These are phyloP conservation scores for Podaxis carcinomalis DNA, from an alignment of 768 basidiomycete genomes.

Conservation along the genomic window DNA sequence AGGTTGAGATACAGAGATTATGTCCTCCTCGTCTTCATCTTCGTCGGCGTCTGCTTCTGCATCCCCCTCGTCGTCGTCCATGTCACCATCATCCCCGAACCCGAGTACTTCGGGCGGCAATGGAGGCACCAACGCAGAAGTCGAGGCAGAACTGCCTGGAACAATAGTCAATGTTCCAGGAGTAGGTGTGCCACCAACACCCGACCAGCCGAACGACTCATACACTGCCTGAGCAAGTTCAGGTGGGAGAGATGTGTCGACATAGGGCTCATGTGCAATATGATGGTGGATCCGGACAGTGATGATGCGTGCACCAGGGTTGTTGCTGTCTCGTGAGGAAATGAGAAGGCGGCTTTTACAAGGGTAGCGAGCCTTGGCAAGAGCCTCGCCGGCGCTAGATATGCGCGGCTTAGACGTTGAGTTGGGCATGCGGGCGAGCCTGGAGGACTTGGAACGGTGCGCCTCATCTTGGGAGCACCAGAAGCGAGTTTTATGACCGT, in stretches of 20 bases:
- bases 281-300: slow-evolving; percentile 43
- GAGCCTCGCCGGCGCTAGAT: slow-evolving; percentile 30
- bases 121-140: not conserved
- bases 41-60: slow-evolving; percentile 11
- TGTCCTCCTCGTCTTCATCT: slow-evolving; percentile 5
- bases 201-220: slow-evolving; percentile 25
- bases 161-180: not conserved
- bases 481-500: slow-evolving; percentile 45
- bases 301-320: slow-evolving; percentile 22
- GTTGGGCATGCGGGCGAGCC: slow-evolving; percentile 22
- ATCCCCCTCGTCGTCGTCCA: slow-evolving; percentile 7
- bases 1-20: not conserved
- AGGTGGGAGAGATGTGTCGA: slow-evolving; percentile 32
- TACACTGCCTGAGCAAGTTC: slow-evolving; percentile 32
- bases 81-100: slow-evolving; percentile 9
- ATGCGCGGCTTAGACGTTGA: slow-evolving; percentile 28
- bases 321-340: slow-evolving; percentile 32
- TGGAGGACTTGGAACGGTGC: slow-evolving; percentile 35
- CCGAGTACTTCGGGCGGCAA: not conserved
- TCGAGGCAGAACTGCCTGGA: not conserved
- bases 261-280: slow-evolving; percentile 38
- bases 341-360: slow-evolving; percentile 44
- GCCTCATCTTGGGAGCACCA: slow-evolving; percentile 50
- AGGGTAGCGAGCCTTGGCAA: slow-evolving; percentile 38
- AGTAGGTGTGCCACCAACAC: not conserved